Base-by-base conservation (phyloP, 2,329 filamentous ascomycete species). In the Chrysosporium queenslandicum region DNA sequence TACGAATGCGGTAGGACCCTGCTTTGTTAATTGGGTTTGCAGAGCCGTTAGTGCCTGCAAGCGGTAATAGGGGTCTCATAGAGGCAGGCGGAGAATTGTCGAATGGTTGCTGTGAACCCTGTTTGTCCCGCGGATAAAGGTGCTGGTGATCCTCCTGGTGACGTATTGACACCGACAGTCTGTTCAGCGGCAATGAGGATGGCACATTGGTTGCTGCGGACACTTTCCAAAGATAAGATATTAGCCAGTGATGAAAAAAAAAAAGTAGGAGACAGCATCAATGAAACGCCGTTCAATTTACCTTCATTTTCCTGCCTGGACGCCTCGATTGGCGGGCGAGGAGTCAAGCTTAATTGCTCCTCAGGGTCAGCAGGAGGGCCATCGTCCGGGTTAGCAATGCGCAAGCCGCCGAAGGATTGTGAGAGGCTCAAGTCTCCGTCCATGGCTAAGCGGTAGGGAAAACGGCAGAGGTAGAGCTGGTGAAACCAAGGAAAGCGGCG, bases 341-440 rank as follows among this genome's bases (percentile, higher is more conserved):
- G 39, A 20, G 45, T 43, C 4, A 29, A 27, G 25, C 8, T 23
- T 14, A 46, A 46, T 3, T 21, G 40, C 55, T 66, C 66, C 52
- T 70, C 65, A 25, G 66, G 63, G 42, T 63, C 65, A 56, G 65
- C 63, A 51, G 68, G 59, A 56, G 74, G 74, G 56, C 80, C 77
- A 72, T 92, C 82, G 73, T 96, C 90, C 52, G 91, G 91, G 70
- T 97, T 98, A 63, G 92, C 91, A 69, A 98, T 97, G 68, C 91
- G 87, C 70, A 98, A 77, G 64, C 91, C 91, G 65, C 92, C 92
- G 64, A 97, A 79, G 65, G 88, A 87, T 74, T 90, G 86, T 66
- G 89, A 92, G 60, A 97, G 81, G 71, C 87, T 94, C 68, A 95
- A 74, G 75, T 95, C 89, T 71, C 87, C 87, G 74, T 89, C 87